phyloP scores from a whole-genome alignment of 352 stramenopile genomes.

The Stephanocyclus meneghinianus region DNA sequence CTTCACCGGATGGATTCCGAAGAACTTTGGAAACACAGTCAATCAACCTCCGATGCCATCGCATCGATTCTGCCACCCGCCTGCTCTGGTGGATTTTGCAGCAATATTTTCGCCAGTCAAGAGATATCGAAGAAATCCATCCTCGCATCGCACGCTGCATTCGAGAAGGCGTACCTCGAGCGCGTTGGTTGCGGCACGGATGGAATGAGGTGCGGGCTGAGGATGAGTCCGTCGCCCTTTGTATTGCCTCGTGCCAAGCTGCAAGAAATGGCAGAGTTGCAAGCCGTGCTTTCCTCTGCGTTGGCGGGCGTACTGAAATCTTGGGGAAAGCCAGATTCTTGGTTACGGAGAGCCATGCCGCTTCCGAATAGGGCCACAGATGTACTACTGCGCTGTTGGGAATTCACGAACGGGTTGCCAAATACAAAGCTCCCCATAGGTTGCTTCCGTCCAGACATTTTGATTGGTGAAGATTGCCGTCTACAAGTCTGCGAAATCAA shows the following conservation, averaged over 20 bases:
- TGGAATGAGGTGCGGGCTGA: neutral
- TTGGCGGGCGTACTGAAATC: neutral
- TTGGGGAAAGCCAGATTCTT: neutral
- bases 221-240: neutral
- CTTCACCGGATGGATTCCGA: neutral
- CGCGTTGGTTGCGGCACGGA: neutral
- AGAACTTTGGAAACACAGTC: neutral
- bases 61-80: neutral
- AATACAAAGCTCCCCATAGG: neutral
- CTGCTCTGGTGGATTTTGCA: slow-evolving; percentile 5
- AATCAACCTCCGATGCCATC: neutral
- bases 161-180: neutral
- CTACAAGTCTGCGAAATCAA: slow-evolving; percentile 3
- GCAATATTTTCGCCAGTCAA: neutral
- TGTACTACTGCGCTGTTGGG: neutral
- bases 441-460: neutral
- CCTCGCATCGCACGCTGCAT: neutral
- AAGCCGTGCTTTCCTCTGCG: neutral
- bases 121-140: neutral
- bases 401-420: neutral
- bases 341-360: neutral
- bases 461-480: neutral
- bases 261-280: neutral
- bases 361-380: neutral
- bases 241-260: neutral